Percentiles rank a stretch among this genome's conserved stretches.
phyloP scores from a whole-genome alignment of 1,284 basidiomycete genomes.

The Cystobasidiaceae sp. region DNA sequence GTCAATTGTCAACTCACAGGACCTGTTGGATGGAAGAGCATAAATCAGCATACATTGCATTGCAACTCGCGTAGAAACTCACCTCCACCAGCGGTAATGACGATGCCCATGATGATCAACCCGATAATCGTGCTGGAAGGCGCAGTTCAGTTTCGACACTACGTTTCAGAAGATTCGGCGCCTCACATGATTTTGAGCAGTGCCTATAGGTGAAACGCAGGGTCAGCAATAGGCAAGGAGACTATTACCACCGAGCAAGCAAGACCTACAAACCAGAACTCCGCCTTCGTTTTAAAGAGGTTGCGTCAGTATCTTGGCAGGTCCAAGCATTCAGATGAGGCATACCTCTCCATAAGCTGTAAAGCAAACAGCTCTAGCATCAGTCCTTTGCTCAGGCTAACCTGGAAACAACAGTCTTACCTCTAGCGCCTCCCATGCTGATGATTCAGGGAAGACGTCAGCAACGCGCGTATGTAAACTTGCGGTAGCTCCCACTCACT shows the following conservation, averaged over 20 bases:
- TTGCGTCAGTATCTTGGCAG: no score
- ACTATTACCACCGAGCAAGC: neutral
- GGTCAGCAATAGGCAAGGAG: neutral
- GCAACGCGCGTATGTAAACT: neutral
- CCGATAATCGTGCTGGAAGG: slow-evolving; percentile 52
- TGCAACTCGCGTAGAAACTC: neutral
- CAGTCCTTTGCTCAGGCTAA: no score
- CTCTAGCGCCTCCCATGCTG: slow-evolving; percentile 12
- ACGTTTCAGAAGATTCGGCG: no score
- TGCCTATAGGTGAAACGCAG: neutral
- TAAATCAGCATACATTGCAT: slow-evolving; percentile 63
- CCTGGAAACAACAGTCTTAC: no score
- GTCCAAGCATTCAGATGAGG: no score
- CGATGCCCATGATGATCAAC: slow-evolving; percentile 57
- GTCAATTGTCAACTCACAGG: neutral
- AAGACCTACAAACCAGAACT: slow-evolving; percentile 18
- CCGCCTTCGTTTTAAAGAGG: no score
- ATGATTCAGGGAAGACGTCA: neutral
- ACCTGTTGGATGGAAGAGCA: neutral
- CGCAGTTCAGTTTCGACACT: neutral
- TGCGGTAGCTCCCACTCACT: neutral
- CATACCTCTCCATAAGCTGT: no score
- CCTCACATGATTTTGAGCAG: slow-evolving; percentile 17
- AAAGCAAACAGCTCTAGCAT: no score
- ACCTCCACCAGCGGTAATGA: slow-evolving; percentile 44